Evolutionary conservation across 768 basidiomycete genomes (phyloP).

Genomic region (Astraeus odoratus): DNA sequence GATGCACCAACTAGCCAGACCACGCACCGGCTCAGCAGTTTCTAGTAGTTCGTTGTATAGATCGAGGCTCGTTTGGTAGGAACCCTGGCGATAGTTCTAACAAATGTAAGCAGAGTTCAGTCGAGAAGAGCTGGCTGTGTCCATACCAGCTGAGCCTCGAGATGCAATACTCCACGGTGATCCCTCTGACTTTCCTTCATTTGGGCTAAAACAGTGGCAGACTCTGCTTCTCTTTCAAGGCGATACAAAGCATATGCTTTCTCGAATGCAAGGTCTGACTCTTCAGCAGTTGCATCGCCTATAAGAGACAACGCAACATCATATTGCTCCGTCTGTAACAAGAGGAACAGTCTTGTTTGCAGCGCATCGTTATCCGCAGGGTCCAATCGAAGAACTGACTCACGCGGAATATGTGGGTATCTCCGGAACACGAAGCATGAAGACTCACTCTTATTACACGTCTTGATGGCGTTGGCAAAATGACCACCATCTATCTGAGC

Average conservation of each 20-base stretch:
- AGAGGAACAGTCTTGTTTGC: conserved; percentile 80
- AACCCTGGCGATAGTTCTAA: conserved; percentile 73
- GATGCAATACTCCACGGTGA: conserved; percentile 62
- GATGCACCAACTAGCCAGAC: conserved; percentile 6
- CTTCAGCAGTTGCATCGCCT: conserved; percentile 12
- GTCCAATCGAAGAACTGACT: conserved; percentile 61
- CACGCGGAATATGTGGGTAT: conserved; percentile 12
- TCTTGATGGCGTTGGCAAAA: conserved; percentile 79
- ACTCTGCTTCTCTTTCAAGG: conserved; percentile 69
- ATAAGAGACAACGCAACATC: conserved; percentile 58
- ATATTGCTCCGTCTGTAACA: conserved; percentile 85
- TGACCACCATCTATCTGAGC: conserved; percentile 90
- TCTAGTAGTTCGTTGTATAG: conserved; percentile 79
- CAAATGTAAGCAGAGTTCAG: conserved; percentile 12
- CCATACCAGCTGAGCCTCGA: conserved; percentile 84
- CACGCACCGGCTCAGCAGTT: conserved; percentile 66
- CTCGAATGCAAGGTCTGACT: conserved; percentile 45
- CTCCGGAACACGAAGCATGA: conserved; percentile 15
- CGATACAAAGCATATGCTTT: conserved; percentile 81
- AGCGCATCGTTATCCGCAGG: conserved; percentile 65
- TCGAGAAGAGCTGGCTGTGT: conserved; percentile 12
- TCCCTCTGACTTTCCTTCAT: conserved; percentile 39
- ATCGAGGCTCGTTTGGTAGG: conserved; percentile 66
- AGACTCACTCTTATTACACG: conserved; percentile 81
- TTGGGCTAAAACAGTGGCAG: conserved; percentile 41